These are phyloP conservation scores for Lycium ferocissimum DNA, from an alignment of 257 asterid species.

Conservation along the genomic window DNA sequence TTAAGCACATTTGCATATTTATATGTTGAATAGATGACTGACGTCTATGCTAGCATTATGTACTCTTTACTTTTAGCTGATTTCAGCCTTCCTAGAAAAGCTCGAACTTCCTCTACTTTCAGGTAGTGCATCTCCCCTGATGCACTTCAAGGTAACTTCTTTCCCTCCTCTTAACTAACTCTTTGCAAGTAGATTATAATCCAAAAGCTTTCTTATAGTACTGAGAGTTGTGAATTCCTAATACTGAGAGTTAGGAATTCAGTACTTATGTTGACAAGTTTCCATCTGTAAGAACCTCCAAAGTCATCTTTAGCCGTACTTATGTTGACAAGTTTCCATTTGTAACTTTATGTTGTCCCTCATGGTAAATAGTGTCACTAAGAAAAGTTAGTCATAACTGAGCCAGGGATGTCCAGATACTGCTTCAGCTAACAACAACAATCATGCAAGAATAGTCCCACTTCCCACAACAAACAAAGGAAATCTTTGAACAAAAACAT, in stretches of 20 bases:
- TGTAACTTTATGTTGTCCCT: constrained; percentile 12
- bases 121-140: neutral
- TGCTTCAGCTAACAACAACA: neutral
- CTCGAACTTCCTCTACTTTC: neutral
- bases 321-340: neutral
- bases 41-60: neutral
- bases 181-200: neutral
- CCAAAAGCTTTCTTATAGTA: neutral
- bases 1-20: neutral
- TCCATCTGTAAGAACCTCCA: neutral
- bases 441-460: neutral
- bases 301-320: neutral
- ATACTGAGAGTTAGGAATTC: neutral
- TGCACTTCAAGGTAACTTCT: neutral
- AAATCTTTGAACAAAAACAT: neutral
- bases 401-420: neutral
- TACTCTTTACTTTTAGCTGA: neutral
- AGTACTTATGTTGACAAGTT: neutral
- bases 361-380: neutral
- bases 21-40: neutral
- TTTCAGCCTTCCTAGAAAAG: neutral
- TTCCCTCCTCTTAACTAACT: constrained; percentile 10
- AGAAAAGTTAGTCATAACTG: neutral
- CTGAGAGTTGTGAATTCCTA: neutral
- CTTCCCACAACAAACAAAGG: constrained; percentile 5